These are phyloP conservation scores for Berkeleyomyces basicola DNA, from an alignment of 2,329 filamentous ascomycete species.

Conservation along the genomic window DNA sequence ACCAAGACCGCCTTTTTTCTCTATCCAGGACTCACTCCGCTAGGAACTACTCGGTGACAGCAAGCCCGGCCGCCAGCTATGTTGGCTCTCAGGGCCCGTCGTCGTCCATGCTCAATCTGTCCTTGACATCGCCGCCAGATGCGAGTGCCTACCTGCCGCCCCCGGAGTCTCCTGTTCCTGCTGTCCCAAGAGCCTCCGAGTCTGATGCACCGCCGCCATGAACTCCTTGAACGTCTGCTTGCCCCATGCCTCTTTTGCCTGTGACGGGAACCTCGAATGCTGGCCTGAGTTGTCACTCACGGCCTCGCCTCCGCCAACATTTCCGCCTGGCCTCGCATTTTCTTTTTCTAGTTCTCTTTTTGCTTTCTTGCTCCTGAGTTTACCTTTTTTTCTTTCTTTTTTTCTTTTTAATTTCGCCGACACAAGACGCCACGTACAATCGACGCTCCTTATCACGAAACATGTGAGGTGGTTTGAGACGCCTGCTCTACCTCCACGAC, in stretches of 20 bases:
- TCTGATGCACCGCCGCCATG: neutral
- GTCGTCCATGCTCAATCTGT: neutral
- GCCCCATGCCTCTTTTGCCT: neutral
- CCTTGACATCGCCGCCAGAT: neutral
- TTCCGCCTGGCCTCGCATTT: neutral
- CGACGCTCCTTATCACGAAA: constrained; percentile 10
- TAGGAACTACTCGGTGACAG: constrained; percentile 3
- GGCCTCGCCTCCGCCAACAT: neutral
- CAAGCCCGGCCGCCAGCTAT: constrained; percentile 10
- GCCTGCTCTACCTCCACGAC: constrained; percentile 1
- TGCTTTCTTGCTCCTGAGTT: neutral
- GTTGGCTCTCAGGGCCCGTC: neutral
- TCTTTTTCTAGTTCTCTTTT: neutral
- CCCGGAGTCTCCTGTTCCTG: neutral
- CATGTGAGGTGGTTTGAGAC: neutral
- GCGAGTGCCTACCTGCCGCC: neutral
- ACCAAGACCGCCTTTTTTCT: constrained; percentile 10
- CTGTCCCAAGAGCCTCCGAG: neutral
- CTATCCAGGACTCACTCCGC: constrained; percentile 11
- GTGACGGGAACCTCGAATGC: neutral
- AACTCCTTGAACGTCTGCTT: neutral
- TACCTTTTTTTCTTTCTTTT: neutral
- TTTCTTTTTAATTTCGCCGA: neutral
- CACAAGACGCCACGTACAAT: constrained; percentile 13
- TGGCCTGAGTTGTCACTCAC: neutral